Evolutionary conservation across 306 rosid species (phyloP), one percentile per base, ranked within the genome.

Genomic region (Citrullus colocynthis): DNA sequence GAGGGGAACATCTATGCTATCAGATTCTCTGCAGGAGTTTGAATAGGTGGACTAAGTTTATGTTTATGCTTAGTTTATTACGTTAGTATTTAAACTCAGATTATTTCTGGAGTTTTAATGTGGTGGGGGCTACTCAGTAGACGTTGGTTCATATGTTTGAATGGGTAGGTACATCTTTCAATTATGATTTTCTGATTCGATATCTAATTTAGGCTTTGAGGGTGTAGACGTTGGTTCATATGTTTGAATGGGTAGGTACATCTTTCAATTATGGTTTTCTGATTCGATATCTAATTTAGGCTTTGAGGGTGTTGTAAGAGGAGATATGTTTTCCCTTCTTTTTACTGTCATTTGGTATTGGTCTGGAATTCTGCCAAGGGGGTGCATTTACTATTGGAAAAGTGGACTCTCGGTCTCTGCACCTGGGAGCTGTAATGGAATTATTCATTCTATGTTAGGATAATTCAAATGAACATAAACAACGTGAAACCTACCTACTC

Each of bases 1-100:
- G 78, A 74, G 20, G 63, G 78, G 78, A 74, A 51, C 18, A 36
- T 74, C 78, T 74, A 32, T 74, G 18, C 48, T 34, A 51, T 48
- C 49, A 36, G 63, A 54, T 74, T 74, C 44, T 74, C 32, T 54
- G 63, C 62, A 5, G 45, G 78, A 18, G 30, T 65, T 77, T 77
- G 39, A 39, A 21, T 61, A 44, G 75, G 36, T 75, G 82, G 76
- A 7, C 28, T 30, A 17, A 49, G 77, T 52, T 73, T 73, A 16
- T 52, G 45, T 52, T 32, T 34, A 17, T 52, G 24, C 49, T 9
- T 52, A 32, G 63, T 52, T 74, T 28, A 9, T 32, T 32, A 16
- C 62, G 63, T 2, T 52, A 18, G 62, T 2, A 9, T 74, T 32
- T 7, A 74, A 52, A 34, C 6, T 17, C 61, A 39, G 78, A 54